Evolutionary conservation across 2,329 filamentous ascomycete genomes (phyloP), one percentile per base, ranked within the genome.

Genomic region (Epichloe sylvatica): DNA sequence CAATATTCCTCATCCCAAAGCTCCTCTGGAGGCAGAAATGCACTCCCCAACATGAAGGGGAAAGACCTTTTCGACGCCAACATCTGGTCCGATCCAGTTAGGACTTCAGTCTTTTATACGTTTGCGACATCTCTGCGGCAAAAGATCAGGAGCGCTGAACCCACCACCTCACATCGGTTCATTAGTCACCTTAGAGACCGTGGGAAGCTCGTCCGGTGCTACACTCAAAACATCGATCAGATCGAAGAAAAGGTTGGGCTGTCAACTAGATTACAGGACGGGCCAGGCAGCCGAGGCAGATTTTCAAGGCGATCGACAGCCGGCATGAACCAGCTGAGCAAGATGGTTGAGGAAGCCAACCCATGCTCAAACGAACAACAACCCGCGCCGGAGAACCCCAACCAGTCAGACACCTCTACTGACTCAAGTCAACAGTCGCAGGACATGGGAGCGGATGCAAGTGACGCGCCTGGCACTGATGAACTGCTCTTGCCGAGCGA

Each of bases 171-270:
- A 1, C 83, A 87, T 64, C 76, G 75, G 49, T 86, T 87, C 60
- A 81, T 87, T 55, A 75, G 77, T 41, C 76, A 80, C 35, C 69
- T 87, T 5, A 74, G 81, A 42, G 80, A 86, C 59, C 73, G 77
- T 4, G 80, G 81, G 3, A 82, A 83, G 54, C 70, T 87, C 5
- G 80, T 85, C 34, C 71, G 83, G 38, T 84, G 82, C 57, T 87
- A 87, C 57, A 86, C 83, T 0, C 83, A 87, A 56, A 87, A 86
- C 54, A 86, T 87, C 55, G 83, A 87, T 56, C 78, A 80, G 53
- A 77, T 87, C 6, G 83, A 87, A 60, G 78, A 81, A 58, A 80
- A 83, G 50, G 80, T 84, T 41, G 83, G 82, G 3, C 68, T 86
- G 3, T 77, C 74, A 15, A 84, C 80, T 0, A 74, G 80, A 49